phyloP scores from a whole-genome alignment of 345 rosid genomes.

The Hibiscus syriacus region DNA sequence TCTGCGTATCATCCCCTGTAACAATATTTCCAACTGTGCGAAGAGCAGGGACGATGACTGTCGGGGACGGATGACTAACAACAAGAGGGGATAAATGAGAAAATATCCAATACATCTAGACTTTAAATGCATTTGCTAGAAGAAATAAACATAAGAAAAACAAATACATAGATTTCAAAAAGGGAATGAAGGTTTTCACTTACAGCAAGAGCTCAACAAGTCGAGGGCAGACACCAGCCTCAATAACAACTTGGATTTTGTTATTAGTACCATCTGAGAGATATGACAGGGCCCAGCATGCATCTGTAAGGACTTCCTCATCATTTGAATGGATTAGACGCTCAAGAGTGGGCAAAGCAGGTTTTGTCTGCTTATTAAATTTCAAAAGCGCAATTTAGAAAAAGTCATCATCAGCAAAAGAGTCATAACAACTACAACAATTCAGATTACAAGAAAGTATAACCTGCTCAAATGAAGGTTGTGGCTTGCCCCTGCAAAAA shows the following conservation, averaged over 20 bases:
- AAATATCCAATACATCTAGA: slow-evolving; percentile 5
- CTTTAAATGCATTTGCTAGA: neutral
- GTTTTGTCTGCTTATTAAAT: no score
- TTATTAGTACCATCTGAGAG: slow-evolving; percentile 75
- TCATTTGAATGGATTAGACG: no score
- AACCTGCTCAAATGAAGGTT: no score
- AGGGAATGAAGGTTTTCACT: slow-evolving; percentile 19
- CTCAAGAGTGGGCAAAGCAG: no score
- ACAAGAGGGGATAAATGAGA: neutral
- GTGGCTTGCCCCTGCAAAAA: no score
- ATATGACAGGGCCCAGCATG: slow-evolving; percentile 76
- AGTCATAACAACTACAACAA: no score
- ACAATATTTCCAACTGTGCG: slow-evolving; percentile 80
- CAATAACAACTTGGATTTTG: slow-evolving; percentile 70
- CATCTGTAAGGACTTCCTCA: slow-evolving; percentile 25
- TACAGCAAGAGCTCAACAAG: slow-evolving; percentile 61
- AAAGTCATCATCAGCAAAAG: neutral
- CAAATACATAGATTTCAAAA: neutral
- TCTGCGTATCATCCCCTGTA: slow-evolving; percentile 72
- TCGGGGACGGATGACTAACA: slow-evolving; percentile 50
- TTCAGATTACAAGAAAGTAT: no score
- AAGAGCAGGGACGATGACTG: slow-evolving; percentile 68
- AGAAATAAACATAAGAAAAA: neutral
- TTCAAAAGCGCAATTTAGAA: neutral
- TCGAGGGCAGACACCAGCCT: slow-evolving; percentile 59